Evolutionary conservation across 306 rosid species (phyloP), one percentile per base, ranked within the genome.

Genomic region (Lagenaria siceraria): DNA sequence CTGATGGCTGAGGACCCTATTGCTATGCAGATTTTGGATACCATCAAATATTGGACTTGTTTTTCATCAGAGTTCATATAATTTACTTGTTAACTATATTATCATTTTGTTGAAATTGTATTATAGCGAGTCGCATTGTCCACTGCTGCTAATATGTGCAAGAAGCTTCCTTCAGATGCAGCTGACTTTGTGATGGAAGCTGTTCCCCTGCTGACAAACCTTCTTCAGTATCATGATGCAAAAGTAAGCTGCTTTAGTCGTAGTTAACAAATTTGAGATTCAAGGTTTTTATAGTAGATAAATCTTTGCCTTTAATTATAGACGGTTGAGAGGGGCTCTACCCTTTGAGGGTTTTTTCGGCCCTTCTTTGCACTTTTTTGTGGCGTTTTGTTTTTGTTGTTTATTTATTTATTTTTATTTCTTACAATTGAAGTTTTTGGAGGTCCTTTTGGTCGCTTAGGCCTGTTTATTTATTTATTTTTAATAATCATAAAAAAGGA

Each of bases 131-230:
- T 96, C 56, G 99, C 99, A 73, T 81, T 96, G 78, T 96, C 99
- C 49, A 96, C 99, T 82, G 99, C 99, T 78, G 99, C 99, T 22
- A 96, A 96, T 80, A 96, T 96, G 97, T 96, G 99, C 89, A 96
- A 92, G 92, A 96, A 96, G 78, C 99, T 96, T 83, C 98, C 99
- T 71, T 88, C 98, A n/a, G 99, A 96, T 82, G 99, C 98, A 53
- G 90, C 98, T 71, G 99, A 96, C 82, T 96, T 96, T 86, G 99
- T 96, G 79, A 96, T 96, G 99, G 99, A 96, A 87, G 97, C 99
- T 56, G 98, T 96, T 69, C 99, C 99, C 25, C 89, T 90, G 58
- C 80, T 96, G 86, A 96, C 98, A 4, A 96, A 96, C 85, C 97
- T 96, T 77, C 97, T 96, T 82, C 99, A 96, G 80, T 90, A 92